Base-by-base conservation (phyloP, 2,329 filamentous ascomycete species). In the Sclerotinia sclerotiorum region DNA sequence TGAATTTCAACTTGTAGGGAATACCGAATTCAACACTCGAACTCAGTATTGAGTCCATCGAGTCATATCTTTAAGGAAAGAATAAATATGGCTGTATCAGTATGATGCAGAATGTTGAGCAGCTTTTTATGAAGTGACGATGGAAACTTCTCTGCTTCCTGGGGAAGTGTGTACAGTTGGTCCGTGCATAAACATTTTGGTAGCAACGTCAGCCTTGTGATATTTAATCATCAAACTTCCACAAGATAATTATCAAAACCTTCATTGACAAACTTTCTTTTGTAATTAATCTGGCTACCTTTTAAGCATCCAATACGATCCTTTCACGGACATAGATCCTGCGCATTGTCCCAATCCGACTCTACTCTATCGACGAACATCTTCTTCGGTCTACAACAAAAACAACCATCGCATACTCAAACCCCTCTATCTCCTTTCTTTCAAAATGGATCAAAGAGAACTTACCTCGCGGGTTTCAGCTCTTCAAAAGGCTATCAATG, bases 401-500 rank as follows among this genome's bases (percentile, higher is more conserved):
- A 61, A 19, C 29, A 62, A 62, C 29, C 17, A 49, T 62, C 58
- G 58, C 58, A 62, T 62, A 62, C 13, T 35, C n/a, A 58, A 58
- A 42, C 58, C 48, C 70, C 39, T 51, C 63, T 39, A 54, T 51
- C 57, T 32, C 29, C 58, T 67, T 68, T 29, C 65, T 24, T 49
- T 32, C 67, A 69, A 65, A 19, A 77, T 77, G 73, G 74, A 77
- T 65, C 72, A 73, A 67, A 73, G 72, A 58, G 75, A 77, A 67
- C 70, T 78, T 29, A 73, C 74, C 19, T 69, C 71, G n/a, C 71
- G 70, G 44, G 68, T 78, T 49, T 73, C 75, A 81, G 88, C 90
- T 77, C 85, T 98, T 76, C 87, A 86, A 74, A 97, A 97, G 82
- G 92, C 92, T 32, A 84, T 92, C 55, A 83, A 84, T 58, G 87